phyloP scores from a whole-genome alignment of 2,329 filamentous ascomycete genomes.

The Ophiostoma ulmi region DNA sequence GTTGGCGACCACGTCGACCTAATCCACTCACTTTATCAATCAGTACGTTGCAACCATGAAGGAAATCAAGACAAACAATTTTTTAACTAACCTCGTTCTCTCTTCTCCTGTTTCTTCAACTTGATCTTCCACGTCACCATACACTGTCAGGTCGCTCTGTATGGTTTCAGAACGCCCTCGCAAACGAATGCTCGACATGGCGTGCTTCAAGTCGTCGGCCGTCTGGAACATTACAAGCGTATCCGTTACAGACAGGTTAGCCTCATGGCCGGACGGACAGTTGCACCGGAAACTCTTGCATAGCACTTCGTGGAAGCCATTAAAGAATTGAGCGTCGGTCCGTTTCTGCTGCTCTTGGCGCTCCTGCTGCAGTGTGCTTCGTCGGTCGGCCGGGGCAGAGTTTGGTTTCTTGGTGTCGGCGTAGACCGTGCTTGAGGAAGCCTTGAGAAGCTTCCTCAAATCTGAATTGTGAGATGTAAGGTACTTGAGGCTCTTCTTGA shows the following conservation, averaged over 20 bases:
- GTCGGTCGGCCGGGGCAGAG: not conserved
- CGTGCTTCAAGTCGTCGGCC: conserved; percentile 8
- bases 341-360: not conserved
- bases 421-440: conserved; percentile 23
- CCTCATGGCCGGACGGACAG: conserved; percentile 23
- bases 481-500: not conserved
- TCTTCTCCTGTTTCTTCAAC: not conserved
- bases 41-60: not conserved
- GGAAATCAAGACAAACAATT: not conserved
- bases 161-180: not conserved
- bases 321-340: conserved; percentile 22
- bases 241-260: conserved; percentile 27
- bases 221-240: conserved; percentile 25
- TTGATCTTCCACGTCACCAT: not conserved
- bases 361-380: conserved; percentile 10
- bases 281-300: conserved; percentile 25
- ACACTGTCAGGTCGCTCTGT: not conserved
- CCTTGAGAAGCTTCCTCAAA: conserved; percentile 20
- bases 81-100: not conserved
- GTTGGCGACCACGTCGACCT: conserved; percentile 22
- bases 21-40: not conserved
- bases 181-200: not conserved
- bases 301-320: conserved; percentile 26
- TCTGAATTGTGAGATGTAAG: not conserved
- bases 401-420: conserved; percentile 17